Evolutionary conservation across 2,329 filamentous ascomycete species (phyloP), one percentile per base, ranked within the genome.

Genomic region (Fusarium haematococcum): DNA sequence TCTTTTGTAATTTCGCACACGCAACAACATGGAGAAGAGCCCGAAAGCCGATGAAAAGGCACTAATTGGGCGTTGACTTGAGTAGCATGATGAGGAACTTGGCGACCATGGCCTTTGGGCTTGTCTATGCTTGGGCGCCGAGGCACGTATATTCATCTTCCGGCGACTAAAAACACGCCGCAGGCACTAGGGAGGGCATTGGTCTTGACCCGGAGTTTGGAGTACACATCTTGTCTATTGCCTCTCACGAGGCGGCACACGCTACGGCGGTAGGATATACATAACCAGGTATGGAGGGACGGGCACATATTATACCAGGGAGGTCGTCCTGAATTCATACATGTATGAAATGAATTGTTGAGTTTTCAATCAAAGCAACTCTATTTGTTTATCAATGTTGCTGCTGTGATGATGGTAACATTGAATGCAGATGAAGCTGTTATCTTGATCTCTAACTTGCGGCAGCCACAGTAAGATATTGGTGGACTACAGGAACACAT

Each of bases 171-270:
- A 57, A 68, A 72, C 52, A 64, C 45, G 65, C 62, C 54, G 66
- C 65, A 64, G 65, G 66, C 73, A 70, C 68, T 35, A 25, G 62
- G 64, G 41, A 63, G 62, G 45, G 35, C 67, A 60, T 68, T 64
- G 58, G 64, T 67, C 62, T 68, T 59, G 61, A 63, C 54, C 41
- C 30, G 77, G 74, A 74, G 77, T 78, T 78, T 65, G 69, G 72
- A 62, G 35, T 63, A 52, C 16, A 18, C n/a, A 43, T 68, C 56
- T 71, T 69, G 66, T 63, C 57, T 65, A 70, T 52, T 48, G 63
- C 62, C 57, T 65, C 62, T 43, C 58, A 56, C 52, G 67, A 56
- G 70, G 67, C 41, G 27, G 25, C 50, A 70, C 62, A 68, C 33
- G 57, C 63, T 48, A 63, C 68, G 72, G 69, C 68, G 72, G 69